Conservation (phyloP, 768 basidiomycete genomes). For the Rhodosporidiobolus odoratus region DNA sequence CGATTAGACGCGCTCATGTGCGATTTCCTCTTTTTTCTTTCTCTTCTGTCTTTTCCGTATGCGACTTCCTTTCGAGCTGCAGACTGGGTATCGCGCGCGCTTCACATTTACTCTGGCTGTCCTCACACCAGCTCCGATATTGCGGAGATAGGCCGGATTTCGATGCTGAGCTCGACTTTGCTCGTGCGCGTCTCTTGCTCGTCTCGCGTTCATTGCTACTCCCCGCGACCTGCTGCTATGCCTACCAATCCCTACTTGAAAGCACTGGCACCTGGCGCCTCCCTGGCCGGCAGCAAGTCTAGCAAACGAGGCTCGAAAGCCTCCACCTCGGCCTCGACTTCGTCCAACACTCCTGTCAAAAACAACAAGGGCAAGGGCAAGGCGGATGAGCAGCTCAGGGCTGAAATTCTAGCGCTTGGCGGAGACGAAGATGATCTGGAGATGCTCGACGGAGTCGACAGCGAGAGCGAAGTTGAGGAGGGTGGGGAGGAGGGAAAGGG, state of each 20-base stretch:
- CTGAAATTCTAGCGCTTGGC: conserved; percentile 51
- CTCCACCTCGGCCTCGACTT: no score
- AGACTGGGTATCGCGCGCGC: no score
- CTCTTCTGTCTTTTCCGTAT: no score
- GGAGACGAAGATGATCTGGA: conserved; percentile 54
- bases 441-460: conserved; percentile 50
- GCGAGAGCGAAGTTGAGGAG: conserved; percentile 41
- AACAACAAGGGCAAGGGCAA: conserved; percentile 1
- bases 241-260: conserved; percentile 34
- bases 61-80: no score
- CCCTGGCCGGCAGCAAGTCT: neutral
- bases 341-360: neutral
- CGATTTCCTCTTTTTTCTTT: no score
- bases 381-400: conserved; percentile 23
- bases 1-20: no score
- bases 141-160: no score
- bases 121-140: no score
- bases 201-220: no score
- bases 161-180: no score
- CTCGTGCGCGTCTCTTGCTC: no score
- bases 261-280: conserved; percentile 3
- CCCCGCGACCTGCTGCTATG: conserved; percentile 1
- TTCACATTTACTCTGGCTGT: no score
- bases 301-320: neutral
- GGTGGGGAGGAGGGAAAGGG: conserved; percentile 37